Percentiles rank a stretch among this genome's conserved stretches.
Evolutionary conservation across 2,329 filamentous ascomycete species (phyloP).

Genomic region (Venturia effusa): DNA sequence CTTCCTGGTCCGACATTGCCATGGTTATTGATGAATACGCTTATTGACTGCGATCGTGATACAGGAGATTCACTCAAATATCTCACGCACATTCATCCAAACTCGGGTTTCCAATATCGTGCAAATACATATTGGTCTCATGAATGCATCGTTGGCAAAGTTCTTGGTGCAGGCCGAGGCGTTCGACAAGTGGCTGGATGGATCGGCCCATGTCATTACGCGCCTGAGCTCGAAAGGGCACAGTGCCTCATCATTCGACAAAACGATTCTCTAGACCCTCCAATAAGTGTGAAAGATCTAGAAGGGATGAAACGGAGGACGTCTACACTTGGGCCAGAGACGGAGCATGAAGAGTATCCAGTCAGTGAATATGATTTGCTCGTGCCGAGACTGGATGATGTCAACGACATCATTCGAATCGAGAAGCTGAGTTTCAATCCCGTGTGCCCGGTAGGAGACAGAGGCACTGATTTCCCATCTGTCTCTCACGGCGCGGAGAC

Average conservation of each 20-base stretch:
- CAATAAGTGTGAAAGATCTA: constrained; percentile 48
- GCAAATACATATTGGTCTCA: constrained; percentile 70
- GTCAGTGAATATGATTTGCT: constrained; percentile 48
- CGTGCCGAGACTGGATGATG: constrained; percentile 45
- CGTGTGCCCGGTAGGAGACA: constrained; percentile 10
- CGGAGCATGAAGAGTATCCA: constrained; percentile 43
- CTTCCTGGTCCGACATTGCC: constrained; percentile 60
- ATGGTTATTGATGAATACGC: constrained; percentile 67
- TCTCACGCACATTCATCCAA: constrained; percentile 56
- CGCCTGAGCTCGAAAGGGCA: constrained; percentile 53
- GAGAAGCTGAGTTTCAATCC: constrained; percentile 52
- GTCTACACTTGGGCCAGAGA: constrained; percentile 55
- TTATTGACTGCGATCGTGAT: constrained; percentile 65
- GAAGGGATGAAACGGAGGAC: constrained; percentile 56
- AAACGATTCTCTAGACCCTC: constrained; percentile 42
- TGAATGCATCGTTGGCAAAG: constrained; percentile 62
- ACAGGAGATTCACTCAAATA: constrained; percentile 53
- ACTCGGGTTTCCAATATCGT: constrained; percentile 67
- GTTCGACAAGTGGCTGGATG: constrained; percentile 62
- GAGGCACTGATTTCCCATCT: neutral
- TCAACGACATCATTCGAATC: constrained; percentile 56
- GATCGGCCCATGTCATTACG: constrained; percentile 62
- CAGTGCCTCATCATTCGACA: constrained; percentile 62
- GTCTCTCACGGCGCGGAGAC: constrained; percentile 9
- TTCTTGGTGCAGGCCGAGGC: constrained; percentile 54